Evolutionary conservation across 768 basidiomycete genomes (phyloP).

Genomic region (Lentinus brumalis): DNA sequence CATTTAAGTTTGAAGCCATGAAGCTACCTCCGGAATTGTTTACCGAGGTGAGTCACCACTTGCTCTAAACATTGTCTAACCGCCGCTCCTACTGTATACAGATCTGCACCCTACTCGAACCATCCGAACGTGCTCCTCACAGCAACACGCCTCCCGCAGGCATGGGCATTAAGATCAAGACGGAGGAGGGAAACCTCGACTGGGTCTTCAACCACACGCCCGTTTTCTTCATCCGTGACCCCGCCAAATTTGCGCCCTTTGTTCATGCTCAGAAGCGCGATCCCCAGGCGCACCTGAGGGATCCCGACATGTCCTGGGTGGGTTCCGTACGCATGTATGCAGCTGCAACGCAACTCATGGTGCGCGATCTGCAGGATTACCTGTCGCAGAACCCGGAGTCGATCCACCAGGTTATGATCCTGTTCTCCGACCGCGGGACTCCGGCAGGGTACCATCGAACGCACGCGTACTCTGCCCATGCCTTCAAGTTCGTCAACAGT

Average conservation of each 20-base stretch:
- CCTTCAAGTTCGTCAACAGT: conserved; percentile 84
- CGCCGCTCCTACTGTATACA: no score
- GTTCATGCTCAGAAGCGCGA: conserved; percentile 93
- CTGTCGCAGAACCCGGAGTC: conserved; percentile 87
- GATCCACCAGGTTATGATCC: conserved; percentile 86
- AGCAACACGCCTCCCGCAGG: conserved; percentile 43
- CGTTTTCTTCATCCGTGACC: conserved; percentile 87
- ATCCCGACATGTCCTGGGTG: conserved; percentile 85
- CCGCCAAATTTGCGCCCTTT: conserved; percentile 90
- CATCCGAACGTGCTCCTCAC: conserved; percentile 8
- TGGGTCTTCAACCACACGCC: conserved; percentile 94
- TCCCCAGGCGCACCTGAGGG: conserved; percentile 90
- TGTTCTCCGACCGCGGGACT: conserved; percentile 94
- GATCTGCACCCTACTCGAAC: no score
- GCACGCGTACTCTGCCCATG: conserved; percentile 95
- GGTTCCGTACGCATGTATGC: conserved; percentile 13
- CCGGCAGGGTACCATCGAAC: conserved; percentile 84
- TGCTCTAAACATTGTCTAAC: no score
- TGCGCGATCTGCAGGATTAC: conserved; percentile 65
- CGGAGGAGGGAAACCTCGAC: conserved; percentile 92
- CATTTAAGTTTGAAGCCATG: no score
- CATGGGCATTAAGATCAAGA: conserved; percentile 87
- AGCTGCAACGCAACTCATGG: conserved; percentile 28
- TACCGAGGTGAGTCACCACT: no score
- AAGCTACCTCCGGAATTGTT: no score